Evolutionary conservation across 768 basidiomycete species (phyloP).

Genomic region (Lyophyllum atratum): DNA sequence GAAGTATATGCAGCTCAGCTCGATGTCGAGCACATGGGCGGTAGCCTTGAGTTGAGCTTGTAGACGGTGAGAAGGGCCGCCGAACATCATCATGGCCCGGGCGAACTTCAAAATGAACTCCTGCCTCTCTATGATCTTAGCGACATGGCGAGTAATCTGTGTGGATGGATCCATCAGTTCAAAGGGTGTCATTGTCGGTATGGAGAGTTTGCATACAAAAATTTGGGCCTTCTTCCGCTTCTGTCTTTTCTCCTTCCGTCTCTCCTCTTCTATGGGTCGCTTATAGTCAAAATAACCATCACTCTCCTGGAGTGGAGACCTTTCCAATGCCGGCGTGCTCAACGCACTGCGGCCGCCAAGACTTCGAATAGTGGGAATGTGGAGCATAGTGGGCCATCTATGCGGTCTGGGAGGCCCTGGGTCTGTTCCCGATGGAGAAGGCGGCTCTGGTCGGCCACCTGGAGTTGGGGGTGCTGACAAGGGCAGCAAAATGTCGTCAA

Average conservation of each 20-base stretch:
- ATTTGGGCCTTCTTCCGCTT: conserved; percentile 76
- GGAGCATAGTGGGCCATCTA: conserved; percentile 24
- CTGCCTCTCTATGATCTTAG: conserved; percentile 78
- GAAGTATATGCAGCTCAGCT: conserved; percentile 69
- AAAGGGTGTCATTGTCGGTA: background rate
- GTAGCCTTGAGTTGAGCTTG: conserved; percentile 82
- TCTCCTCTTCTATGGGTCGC: conserved; percentile 17
- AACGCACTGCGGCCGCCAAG: conserved; percentile 21
- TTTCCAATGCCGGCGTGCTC: conserved; percentile 27
- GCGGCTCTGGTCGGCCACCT: background rate
- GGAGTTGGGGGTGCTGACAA: background rate
- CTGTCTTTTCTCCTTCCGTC: conserved; percentile 45
- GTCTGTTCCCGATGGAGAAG: conserved; percentile 13
- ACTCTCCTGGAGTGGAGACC: conserved; percentile 27
- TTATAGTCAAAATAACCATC: conserved; percentile 20
- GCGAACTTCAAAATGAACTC: conserved; percentile 85
- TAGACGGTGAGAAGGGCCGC: conserved; percentile 80
- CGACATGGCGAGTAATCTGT: conserved; percentile 83
- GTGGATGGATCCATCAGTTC: background rate
- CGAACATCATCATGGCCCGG: conserved; percentile 89
- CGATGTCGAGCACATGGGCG: conserved; percentile 75
- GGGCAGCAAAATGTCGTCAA: background rate
- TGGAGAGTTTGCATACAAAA: conserved; percentile 52
- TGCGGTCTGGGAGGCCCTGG: background rate
- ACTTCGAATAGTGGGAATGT: conserved; percentile 17